These are phyloP conservation scores for Mollisiaceae sp. DNA, from an alignment of 2,329 filamentous ascomycete genomes.

Conservation along the genomic window DNA sequence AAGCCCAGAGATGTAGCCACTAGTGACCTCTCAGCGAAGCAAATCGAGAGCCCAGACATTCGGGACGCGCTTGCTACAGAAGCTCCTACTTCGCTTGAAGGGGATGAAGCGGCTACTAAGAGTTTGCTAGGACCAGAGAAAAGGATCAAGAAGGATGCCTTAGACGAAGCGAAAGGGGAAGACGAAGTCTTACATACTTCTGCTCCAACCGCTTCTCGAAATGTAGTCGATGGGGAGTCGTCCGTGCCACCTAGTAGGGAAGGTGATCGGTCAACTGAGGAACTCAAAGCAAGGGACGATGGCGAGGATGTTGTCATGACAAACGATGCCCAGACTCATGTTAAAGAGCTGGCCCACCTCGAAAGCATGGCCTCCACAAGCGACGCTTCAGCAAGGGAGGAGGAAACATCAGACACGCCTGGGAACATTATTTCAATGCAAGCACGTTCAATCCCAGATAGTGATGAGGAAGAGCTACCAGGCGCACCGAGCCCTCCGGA, in stretches of 20 bases:
- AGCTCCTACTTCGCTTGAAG: not conserved
- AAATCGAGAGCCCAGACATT: not conserved
- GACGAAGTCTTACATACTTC: not conserved
- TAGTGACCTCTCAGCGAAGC: too few species aligned
- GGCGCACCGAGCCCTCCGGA: not conserved
- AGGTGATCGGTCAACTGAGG: not conserved
- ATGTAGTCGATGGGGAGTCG: not conserved
- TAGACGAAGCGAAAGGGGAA: not conserved
- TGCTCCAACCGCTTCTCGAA: too few species aligned
- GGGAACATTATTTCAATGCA: not conserved
- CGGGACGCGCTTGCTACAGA: not conserved
- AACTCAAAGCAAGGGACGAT: not conserved
- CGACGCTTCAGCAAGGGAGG: not conserved
- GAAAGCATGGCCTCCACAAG: too few species aligned
- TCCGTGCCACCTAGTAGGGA: not conserved
- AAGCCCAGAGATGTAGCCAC: too few species aligned
- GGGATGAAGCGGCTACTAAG: not conserved
- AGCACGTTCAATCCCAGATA: not conserved
- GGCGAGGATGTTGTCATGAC: not conserved
- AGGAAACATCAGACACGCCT: not conserved
- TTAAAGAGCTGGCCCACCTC: not conserved
- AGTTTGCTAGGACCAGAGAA: not conserved
- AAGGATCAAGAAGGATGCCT: not conserved
- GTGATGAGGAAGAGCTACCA: not conserved
- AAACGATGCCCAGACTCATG: not conserved